Evolutionary conservation across 805 yeast species (phyloP), one percentile per base, ranked within the genome.

Genomic region (Saturnispora serradocipensis): DNA sequence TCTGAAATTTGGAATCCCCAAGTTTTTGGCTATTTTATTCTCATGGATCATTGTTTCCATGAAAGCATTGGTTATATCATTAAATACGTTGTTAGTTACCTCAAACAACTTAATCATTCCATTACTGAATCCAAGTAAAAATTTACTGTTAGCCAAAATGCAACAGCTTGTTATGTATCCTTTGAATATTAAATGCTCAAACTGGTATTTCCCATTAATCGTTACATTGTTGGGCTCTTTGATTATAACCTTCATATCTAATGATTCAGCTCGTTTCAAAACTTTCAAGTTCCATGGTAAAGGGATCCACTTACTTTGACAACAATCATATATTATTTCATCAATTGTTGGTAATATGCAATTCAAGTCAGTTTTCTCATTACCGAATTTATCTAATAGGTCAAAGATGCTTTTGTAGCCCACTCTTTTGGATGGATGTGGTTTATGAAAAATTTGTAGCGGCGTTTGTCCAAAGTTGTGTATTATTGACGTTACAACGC

Each of bases 401-500:
- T 34, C 40, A 18, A 46, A 36, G 5, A 53, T 40, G 27, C 28
- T 15, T 10, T 39, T 28, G 36, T n/a, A 66, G n/a, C 69, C 56
- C 0, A 67, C 65, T 2, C 71, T 77, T 50, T 74, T 71, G 25
- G 61, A 56, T 1, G 85, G 83, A 64, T 88, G 96, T 0, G 89
- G 84, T 48, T 75, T 76, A 16, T 68, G 70, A 58, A 89, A 87
- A 10, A 89, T 68, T 58, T 84, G 86, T 46, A 76, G 61, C 1
- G 97, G 97, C 0, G 95, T 88, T 62, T 88, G 97, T 0, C 97
- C 97, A 72, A 88, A 88, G 65, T 88, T 88, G 62, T 89, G 93
- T 48, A 88, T 88, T 58, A 86, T 85, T 1, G 95, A 90, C 22
- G 88, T 84, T 3, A 85, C 74, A 1, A 95, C 91, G 38, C 81